Evolutionary conservation across 2,329 filamentous ascomycete genomes (phyloP), one percentile per base, ranked within the genome.

Genomic region (Pezicula carpinea): DNA sequence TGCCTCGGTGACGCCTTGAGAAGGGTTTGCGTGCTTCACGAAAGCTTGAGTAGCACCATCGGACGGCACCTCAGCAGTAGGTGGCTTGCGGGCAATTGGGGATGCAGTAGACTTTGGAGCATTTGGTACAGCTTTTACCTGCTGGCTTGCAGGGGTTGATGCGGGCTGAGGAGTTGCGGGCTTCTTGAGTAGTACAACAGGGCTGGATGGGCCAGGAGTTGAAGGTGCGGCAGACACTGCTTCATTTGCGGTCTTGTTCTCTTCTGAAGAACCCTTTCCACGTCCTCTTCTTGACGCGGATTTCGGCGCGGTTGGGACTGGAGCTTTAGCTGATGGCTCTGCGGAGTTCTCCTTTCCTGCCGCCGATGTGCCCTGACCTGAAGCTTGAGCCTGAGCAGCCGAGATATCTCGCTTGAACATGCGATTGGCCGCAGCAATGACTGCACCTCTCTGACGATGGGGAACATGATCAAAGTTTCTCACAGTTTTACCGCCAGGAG

Each of bases 1-100:
- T 0, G 84, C 71, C 61, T 96, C 92, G 0, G 89, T 96, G 39
- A 96, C 87, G 13, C 92, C 92, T 63, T 96, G 92, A 0, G 90
- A 93, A 10, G 89, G 82, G 62, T 95, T 96, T 43, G 85, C 86
- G 58, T 90, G 85, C 65, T 91, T 91, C 51, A 91, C 72, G 60
- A 91, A 91, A 17, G 83, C 86, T 41, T 87, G 84, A 14, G 77
- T 80, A 6, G 76, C 76, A 8, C 77, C 75, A 1, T 72, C 52
- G 3, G 67, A 67, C 19, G 67, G 64, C 8, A 49, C 46, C 54
- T 55, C 44, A 50, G 55, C 46, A 39, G 48, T 32, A 45, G 56
- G 48, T 36, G 56, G 54, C 43, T 71, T 69, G 39, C 59, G 52
- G 42, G 50, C 22, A 40, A 43, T 21, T 14, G 46, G 19, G 33